These are phyloP conservation scores for Solanum medicagineum DNA, from an alignment of 257 asterid species.

Conservation along the genomic window DNA sequence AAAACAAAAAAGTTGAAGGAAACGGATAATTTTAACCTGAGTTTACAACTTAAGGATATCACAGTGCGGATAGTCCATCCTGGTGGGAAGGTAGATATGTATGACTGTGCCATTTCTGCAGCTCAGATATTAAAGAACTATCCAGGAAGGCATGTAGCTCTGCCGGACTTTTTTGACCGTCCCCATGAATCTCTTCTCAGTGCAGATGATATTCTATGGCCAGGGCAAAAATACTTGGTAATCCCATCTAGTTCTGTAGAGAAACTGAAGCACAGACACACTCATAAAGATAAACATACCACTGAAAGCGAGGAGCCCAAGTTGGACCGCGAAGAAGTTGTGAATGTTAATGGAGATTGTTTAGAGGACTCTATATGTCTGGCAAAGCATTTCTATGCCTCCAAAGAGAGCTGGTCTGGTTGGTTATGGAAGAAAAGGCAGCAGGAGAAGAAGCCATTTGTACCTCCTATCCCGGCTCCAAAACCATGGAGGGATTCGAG, in stretches of 20 bases:
- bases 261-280: constrained; percentile 30
- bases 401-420: constrained; percentile 22
- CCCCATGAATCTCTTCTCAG: constrained; percentile 47
- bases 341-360: constrained; percentile 14
- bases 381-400: constrained; percentile 32
- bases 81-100: constrained; percentile 55
- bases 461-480: constrained; percentile 51
- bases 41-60: constrained; percentile 26
- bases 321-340: constrained; percentile 14
- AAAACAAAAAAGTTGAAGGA: constrained; percentile 2
- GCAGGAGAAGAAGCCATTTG: constrained; percentile 34
- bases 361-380: constrained; percentile 35
- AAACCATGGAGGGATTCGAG: constrained; percentile 34
- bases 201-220: constrained; percentile 32
- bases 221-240: constrained; percentile 50
- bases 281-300: not conserved
- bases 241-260: constrained; percentile 33
- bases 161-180: constrained; percentile 39
- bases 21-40: constrained; percentile 10
- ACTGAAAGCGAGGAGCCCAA: constrained; percentile 15
- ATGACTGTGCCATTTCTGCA: constrained; percentile 32
- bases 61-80: constrained; percentile 38
- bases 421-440: constrained; percentile 2
- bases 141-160: constrained; percentile 53
- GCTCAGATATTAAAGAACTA: constrained; percentile 36